Evolutionary conservation across 2,329 filamentous ascomycete species (phyloP).

Genomic region (Bisporella sp.): DNA sequence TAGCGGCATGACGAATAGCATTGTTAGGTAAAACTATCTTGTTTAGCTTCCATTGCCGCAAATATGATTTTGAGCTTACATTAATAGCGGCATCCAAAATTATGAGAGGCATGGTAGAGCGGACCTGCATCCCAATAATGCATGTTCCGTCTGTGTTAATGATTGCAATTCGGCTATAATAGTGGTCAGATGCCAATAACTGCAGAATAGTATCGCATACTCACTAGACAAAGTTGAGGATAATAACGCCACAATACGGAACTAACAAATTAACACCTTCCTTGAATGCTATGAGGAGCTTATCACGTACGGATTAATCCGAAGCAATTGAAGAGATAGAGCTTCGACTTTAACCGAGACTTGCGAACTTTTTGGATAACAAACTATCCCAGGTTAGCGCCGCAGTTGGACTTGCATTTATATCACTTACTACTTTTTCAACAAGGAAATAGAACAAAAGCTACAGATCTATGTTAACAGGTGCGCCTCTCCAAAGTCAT

Average conservation of each 20-base stretch:
- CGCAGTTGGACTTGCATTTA: neutral
- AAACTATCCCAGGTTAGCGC: conserved; percentile 13
- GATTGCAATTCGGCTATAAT: conserved; percentile 41
- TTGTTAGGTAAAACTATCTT: conserved; percentile 45
- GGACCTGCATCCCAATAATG: conserved; percentile 53
- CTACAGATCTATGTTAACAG: conserved; percentile 2
- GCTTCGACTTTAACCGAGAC: conserved; percentile 44
- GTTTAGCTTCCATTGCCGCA: too few species aligned
- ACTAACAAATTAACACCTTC: conserved; percentile 4
- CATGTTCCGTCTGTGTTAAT: conserved; percentile 47
- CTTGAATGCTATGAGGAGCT: too few species aligned
- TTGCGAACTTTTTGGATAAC: conserved; percentile 49
- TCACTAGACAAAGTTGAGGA: conserved; percentile 55
- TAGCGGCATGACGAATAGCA: conserved; percentile 54
- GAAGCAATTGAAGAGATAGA: conserved; percentile 56
- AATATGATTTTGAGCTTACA: conserved; percentile 11
- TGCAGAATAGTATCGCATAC: conserved; percentile 16
- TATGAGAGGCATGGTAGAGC: conserved; percentile 55
- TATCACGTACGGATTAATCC: conserved; percentile 42
- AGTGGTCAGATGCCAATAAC: neutral
- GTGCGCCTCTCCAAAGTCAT: too few species aligned
- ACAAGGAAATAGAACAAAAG: conserved; percentile 60
- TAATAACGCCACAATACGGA: conserved; percentile 35
- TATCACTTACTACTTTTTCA: conserved; percentile 46
- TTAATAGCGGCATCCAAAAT: conserved; percentile 54